Base-by-base conservation (phyloP, 2,329 filamentous ascomycete species). In the Pleurostoma richardsiae region DNA sequence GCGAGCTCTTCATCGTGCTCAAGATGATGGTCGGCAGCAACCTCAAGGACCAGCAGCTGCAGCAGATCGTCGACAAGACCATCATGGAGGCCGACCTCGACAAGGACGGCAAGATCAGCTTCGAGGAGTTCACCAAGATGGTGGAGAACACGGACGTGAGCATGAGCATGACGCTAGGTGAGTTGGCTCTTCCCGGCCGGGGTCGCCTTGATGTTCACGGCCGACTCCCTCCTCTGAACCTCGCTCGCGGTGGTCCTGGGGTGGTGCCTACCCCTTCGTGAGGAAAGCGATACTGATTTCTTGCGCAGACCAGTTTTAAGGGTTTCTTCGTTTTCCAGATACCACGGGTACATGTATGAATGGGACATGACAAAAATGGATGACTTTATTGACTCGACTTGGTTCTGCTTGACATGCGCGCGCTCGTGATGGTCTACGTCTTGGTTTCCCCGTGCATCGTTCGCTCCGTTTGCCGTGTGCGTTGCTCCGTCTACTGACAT, bases 11-110 rank as follows among this genome's bases (percentile, higher is more conserved):
- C 69, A 97, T 99, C 61, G 94, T 99, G 62, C 79, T 99, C 61
- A 99, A 99, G 86, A 99, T 99, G 94, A 99, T 99, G 94, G 94
- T 99, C 44, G 94, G 94, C 50, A 96, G 88, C 74, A 99, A 99
- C 70, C 74, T 99, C 62, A 99, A 99, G 79, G 94, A 99, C 68
- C 90, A 96, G 71, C 94, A 99, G 73, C 73, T 99, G 66, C 94
- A 99, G 74, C 94, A 92, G 82, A 99, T 99, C 66, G 94, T 99
- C 58, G 94, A 99, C 76, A 99, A 99, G 83, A 99, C 94, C 50
- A 97, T 99, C 67, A 97, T 97, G 94, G 94, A 99, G 74, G 94
- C 94, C 42, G 94, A 99, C 69, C 79, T 91, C 58, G 94, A 99
- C 70, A 84, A 85, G 51, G 94, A 99, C 67, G 94, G 94, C 61